phyloP scores from a whole-genome alignment of 192 early-diverging fungal genomes.

The Pilaira anomala region DNA sequence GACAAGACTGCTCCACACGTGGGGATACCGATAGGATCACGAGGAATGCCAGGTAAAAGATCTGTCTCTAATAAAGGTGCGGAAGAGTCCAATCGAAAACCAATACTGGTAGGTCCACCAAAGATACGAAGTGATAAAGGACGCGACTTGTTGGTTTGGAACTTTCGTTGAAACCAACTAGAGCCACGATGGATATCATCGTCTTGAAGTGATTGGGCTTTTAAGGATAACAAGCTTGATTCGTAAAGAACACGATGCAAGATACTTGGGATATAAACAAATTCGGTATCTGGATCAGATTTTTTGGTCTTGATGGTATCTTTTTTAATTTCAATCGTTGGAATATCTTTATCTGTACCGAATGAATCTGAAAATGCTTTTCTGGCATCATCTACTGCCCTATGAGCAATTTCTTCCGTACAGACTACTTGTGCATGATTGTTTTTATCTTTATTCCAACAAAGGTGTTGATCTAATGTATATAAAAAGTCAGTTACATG shows the following conservation, averaged over 20 bases:
- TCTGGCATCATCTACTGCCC: conserved; percentile 22
- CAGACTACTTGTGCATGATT: conserved; percentile 22
- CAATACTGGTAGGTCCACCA: conserved; percentile 28
- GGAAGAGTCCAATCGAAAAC: conserved; percentile 14
- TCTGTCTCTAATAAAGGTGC: conserved; percentile 12
- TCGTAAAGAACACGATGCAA: conserved; percentile 31
- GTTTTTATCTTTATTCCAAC: conserved; percentile 9
- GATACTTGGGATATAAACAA: conserved; percentile 19
- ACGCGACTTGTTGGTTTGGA: neutral
- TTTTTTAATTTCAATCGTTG: conserved; percentile 20
- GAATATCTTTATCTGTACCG: neutral
- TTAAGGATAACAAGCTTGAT: conserved; percentile 3
- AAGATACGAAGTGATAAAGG: conserved; percentile 14
- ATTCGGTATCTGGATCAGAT: conserved; percentile 7
- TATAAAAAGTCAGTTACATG: conserved; percentile 3
- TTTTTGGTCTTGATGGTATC: neutral
- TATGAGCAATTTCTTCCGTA: conserved; percentile 21
- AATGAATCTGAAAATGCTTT: conserved; percentile 18
- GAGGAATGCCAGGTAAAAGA: conserved; percentile 23
- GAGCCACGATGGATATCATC: neutral
- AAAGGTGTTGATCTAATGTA: conserved; percentile 27
- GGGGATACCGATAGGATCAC: conserved; percentile 24
- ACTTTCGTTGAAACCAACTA: conserved; percentile 1
- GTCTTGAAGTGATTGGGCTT: conserved; percentile 4
- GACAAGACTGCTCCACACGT: conserved; percentile 15